These are phyloP conservation scores for Neopestalotiopsis clavispora DNA, from an alignment of 2,329 filamentous ascomycete species.

Conservation along the genomic window DNA sequence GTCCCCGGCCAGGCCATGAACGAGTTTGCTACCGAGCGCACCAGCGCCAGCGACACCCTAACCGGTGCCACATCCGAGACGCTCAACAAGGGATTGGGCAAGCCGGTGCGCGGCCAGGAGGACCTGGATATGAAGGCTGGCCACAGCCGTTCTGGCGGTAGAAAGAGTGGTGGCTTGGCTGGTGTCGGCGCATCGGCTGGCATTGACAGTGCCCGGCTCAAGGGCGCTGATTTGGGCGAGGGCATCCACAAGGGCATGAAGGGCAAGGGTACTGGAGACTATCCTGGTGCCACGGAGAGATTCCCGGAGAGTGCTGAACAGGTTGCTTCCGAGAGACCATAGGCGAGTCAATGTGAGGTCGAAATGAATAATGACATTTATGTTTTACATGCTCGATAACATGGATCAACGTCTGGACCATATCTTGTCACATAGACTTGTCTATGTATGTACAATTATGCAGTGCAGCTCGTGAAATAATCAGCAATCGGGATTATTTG, in stretches of 20 bases:
- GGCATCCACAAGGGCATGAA: background rate
- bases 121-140: background rate
- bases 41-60: background rate
- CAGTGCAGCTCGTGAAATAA: no score
- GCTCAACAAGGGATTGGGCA: background rate
- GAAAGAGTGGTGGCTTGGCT: background rate
- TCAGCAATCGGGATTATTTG: no score
- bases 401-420: no score
- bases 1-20: constrained; percentile 7
- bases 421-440: no score
- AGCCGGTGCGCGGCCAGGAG: background rate
- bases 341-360: background rate
- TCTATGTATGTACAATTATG: no score
- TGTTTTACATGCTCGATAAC: no score
- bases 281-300: constrained; percentile 1
- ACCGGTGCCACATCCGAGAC: background rate
- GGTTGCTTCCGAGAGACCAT: constrained; percentile 3
- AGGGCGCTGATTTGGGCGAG: background rate
- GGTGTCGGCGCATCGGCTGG: background rate
- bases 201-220: background rate
- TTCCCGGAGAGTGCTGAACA: background rate
- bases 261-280: background rate
- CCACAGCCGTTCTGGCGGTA: background rate
- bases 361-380: background rate
- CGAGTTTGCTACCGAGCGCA: background rate